A percentile compares a stretch with the other conserved stretches of the same genome.
These are phyloP conservation scores for Coemansia interrupta DNA, from an alignment of 192 early-diverging fungal genomes.

Conservation along the genomic window DNA sequence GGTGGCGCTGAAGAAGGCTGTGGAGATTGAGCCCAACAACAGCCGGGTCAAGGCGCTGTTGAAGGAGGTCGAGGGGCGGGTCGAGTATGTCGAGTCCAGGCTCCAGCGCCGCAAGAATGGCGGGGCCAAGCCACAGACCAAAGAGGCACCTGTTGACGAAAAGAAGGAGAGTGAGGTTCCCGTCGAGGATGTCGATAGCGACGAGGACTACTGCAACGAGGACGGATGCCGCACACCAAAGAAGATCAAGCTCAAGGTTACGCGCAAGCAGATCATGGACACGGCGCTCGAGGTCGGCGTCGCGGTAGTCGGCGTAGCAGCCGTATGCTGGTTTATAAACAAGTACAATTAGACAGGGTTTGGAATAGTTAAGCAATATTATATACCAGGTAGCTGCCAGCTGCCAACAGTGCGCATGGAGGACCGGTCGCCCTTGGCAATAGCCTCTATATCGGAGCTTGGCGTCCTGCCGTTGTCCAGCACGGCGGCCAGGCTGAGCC, in stretches of 20 bases:
- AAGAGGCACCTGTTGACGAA: background rate
- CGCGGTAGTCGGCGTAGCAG: constrained; percentile 32
- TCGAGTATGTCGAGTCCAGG: constrained; percentile 48
- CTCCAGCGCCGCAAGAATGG: constrained; percentile 37
- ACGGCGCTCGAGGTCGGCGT: constrained; percentile 35
- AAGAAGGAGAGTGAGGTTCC: constrained; percentile 8
- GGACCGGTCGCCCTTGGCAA: constrained; percentile 57
- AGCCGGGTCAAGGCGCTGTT: constrained; percentile 35
- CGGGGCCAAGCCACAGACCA: constrained; percentile 5
- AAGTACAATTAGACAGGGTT: background rate
- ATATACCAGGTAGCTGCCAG: constrained; percentile 57
- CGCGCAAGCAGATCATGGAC: constrained; percentile 36
- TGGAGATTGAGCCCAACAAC: constrained; percentile 37
- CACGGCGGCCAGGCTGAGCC: constrained; percentile 67
- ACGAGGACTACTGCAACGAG: constrained; percentile 49
- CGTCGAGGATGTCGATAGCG: constrained; percentile 48
- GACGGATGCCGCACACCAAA: constrained; percentile 36
- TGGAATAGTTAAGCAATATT: background rate
- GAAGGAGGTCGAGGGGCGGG: constrained; percentile 40
- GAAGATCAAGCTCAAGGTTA: constrained; percentile 41
- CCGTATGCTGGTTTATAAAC: constrained; percentile 40
- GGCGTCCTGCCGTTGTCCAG: constrained; percentile 52
- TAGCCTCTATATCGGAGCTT: constrained; percentile 35
- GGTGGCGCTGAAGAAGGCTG: constrained; percentile 32
- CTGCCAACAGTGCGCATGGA: constrained; percentile 73